Evolutionary conservation across 331 rosid genomes (phyloP).

Genomic region (Cydonia oblonga): DNA sequence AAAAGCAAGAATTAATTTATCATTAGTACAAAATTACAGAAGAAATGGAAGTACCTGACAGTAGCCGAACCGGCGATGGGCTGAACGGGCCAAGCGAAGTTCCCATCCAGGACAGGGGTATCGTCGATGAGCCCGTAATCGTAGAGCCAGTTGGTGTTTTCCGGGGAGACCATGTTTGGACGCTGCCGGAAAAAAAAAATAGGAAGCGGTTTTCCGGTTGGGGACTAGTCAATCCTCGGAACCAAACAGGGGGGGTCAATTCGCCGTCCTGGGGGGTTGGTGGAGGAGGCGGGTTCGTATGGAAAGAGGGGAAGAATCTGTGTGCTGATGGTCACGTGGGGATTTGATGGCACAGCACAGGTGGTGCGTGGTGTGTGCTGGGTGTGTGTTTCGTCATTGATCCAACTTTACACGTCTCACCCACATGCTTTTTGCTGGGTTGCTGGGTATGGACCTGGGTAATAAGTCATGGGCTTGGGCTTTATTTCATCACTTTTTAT

Average conservation of each 20-base stretch:
- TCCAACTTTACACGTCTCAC: background rate
- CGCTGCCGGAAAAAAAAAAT: conserved; percentile 21
- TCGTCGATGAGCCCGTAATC: conserved; percentile 75
- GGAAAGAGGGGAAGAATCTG: background rate
- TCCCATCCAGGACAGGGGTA: conserved; percentile 45
- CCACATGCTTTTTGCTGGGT: background rate
- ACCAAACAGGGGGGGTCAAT: conserved; percentile 5
- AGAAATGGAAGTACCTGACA: conserved; percentile 28
- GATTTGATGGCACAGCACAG: conserved; percentile 4
- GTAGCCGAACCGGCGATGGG: conserved; percentile 37
- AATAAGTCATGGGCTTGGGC: background rate
- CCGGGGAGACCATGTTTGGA: conserved; percentile 66
- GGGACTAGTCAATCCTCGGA: background rate
- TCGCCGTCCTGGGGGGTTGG: too few species aligned
- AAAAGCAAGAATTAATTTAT: background rate
- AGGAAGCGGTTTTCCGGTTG: conserved; percentile 6
- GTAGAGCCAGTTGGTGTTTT: conserved; percentile 76
- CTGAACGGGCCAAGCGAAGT: conserved; percentile 63
- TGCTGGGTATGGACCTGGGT: background rate
- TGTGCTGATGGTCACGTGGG: background rate
- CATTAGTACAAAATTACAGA: background rate
- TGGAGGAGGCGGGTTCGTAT: too few species aligned
- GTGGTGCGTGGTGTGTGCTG: background rate
- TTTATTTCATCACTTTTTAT: background rate
- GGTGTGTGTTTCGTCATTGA: conserved; percentile 4